A percentile compares a stretch with the other conserved stretches of the same genome.
Conservation (phyloP, 441 rosid species). For the Pelargonium myrrhifolium region DNA sequence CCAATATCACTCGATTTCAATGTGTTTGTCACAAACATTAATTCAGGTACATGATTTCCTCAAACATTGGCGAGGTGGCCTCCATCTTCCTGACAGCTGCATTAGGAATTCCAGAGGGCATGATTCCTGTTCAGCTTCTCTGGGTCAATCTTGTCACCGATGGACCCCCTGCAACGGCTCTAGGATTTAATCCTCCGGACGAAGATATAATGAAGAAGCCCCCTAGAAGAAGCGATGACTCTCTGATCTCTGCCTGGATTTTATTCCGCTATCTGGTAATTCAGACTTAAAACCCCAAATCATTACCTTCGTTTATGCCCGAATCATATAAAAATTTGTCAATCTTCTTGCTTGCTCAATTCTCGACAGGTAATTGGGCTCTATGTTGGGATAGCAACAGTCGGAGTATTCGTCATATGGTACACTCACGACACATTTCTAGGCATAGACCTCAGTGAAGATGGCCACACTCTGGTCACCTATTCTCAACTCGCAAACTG, state of each 20-base stretch:
- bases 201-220: constrained; percentile 43
- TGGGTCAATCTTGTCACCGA: constrained; percentile 51
- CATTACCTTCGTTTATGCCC: no score
- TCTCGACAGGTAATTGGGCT: constrained; percentile 35
- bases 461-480: constrained; percentile 36
- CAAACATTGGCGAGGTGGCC: constrained; percentile 50
- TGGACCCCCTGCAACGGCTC: constrained; percentile 49
- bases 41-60: constrained; percentile 47
- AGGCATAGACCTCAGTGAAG: constrained; percentile 34
- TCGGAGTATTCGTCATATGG: constrained; percentile 41
- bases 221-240: constrained; percentile 41
- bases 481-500: constrained; percentile 39
- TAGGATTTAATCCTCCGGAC: constrained; percentile 50
- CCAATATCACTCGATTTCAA: no score
- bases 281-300: no score
- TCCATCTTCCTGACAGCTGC: constrained; percentile 46
- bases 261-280: constrained; percentile 49
- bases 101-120: constrained; percentile 43
- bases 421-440: constrained; percentile 36
- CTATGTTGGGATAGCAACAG: constrained; percentile 42
- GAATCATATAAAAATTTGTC: no score
- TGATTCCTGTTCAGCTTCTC: constrained; percentile 47
- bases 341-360: no score
- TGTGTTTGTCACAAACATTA: not conserved
- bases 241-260: constrained; percentile 39